Evolutionary conservation across 805 yeast genomes (phyloP), one percentile per base, ranked within the genome.

Genomic region (Zygotorulaspora chibaensis): DNA sequence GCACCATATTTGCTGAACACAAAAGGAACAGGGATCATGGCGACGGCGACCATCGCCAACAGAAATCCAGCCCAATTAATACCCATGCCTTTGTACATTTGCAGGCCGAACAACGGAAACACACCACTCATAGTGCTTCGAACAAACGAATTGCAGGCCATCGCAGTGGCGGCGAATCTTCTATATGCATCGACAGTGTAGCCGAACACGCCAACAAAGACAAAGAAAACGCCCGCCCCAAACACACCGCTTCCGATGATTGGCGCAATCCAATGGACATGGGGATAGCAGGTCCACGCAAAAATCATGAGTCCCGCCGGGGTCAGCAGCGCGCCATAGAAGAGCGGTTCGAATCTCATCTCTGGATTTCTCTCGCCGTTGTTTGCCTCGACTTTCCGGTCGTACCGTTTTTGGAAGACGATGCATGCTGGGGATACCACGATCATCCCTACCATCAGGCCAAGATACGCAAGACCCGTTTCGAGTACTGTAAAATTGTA

Each of bases 231-330:
- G 2, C 88, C 83, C 53, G 80, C 74, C 3, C 93, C 90, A 60
- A 84, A 78, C 8, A 88, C 75, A n/a, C 81, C 74, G 48, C 88
- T 90, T 2, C 90, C 80, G 46, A 81, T 74, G 16, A 79, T 67
- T 3, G 93, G 83, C 1, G 76, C 86, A 58, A 83, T 80, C 88
- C 89, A 85, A 59, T 81, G 89, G 9, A 84, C 73, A 26, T 74
- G 59, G 0, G 63, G 45, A 54, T 76, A 75, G 18, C 81, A 75
- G 2, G 88, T 75, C 90, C 93, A 86, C 2, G 81, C 91, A 50
- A 85, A 70, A 77, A 89, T 84, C 70, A 85, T 83, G 43, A 86
- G 66, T 0, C 87, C 76, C 25, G 79, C 69, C 1, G 88, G 88
- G 48, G 82, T 68, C 18, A 76, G 67, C 18, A 81, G 66, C 0